A percentile compares a stretch with the other conserved stretches of the same genome.
Evolutionary conservation across 345 rosid species (phyloP).

Genomic region (Heritiera fomes): DNA sequence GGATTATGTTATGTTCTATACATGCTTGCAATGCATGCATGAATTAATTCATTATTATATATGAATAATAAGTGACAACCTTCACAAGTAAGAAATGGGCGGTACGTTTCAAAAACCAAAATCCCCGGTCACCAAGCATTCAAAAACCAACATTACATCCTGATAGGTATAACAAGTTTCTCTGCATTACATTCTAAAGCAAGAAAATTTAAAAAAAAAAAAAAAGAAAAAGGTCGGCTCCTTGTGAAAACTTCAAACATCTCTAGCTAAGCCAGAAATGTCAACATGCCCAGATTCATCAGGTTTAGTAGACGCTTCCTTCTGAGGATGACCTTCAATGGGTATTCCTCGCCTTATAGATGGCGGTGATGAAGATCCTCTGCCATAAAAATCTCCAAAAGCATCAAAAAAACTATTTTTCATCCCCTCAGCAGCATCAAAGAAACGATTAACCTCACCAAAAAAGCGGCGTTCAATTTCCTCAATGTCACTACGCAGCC

Average conservation of each 20-base stretch:
- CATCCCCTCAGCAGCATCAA: conserved; percentile 77
- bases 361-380: conserved; percentile 36
- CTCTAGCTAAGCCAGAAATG: conserved; percentile 62
- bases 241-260: conserved; percentile 42
- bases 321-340: conserved; percentile 42
- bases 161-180: neutral
- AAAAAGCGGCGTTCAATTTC: conserved; percentile 58
- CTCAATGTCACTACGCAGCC: conserved; percentile 68
- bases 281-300: conserved; percentile 41
- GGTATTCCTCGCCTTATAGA: conserved; percentile 49
- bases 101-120: neutral
- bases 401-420: conserved; percentile 53
- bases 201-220: neutral
- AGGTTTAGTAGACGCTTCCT: conserved; percentile 34
- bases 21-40: too few species aligned
- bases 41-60: too few species aligned
- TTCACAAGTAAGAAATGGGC: too few species aligned
- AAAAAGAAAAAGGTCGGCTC: neutral
- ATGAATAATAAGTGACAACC: too few species aligned
- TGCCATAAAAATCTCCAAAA: conserved; percentile 41
- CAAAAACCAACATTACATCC: neutral
- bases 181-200: neutral
- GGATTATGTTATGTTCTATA: too few species aligned
- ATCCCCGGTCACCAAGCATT: neutral
- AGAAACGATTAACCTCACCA: conserved; percentile 57